phyloP scores from a whole-genome alignment of 768 basidiomycete genomes.

The Dictyophora rubrovolvata region DNA sequence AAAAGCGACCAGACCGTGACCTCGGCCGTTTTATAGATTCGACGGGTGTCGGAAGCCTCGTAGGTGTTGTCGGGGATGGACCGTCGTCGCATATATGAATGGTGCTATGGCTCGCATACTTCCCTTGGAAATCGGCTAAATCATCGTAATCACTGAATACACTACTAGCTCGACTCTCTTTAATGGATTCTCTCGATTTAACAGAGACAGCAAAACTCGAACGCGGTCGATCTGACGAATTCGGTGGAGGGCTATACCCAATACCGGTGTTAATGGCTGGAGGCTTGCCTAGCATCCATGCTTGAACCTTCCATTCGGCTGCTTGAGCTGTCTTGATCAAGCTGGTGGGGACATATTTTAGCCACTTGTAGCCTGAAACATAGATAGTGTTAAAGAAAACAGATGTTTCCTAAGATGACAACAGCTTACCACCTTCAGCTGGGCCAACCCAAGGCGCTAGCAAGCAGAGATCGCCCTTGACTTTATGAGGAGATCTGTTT shows the following conservation, averaged over 20 bases:
- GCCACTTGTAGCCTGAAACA: conserved; percentile 83
- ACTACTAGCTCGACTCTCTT: conserved; percentile 47
- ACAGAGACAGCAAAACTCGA: background rate
- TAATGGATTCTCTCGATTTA: conserved; percentile 7
- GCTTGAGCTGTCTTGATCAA: conserved; percentile 92
- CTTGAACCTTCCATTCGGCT: conserved; percentile 94
- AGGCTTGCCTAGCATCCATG: conserved; percentile 95
- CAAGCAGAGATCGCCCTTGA: conserved; percentile 77
- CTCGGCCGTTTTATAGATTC: conserved; percentile 24
- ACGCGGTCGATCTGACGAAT: conserved; percentile 6
- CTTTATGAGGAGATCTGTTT: conserved; percentile 59
- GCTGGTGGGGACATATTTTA: conserved; percentile 91
- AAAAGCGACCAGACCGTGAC: conserved; percentile 63
- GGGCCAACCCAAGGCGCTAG: conserved; percentile 96
- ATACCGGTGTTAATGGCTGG: conserved; percentile 80
- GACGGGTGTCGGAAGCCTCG: conserved; percentile 10
- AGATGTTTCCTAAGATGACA: conserved; percentile 1
- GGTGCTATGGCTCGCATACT: conserved; percentile 75
- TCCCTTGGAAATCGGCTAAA: conserved; percentile 75
- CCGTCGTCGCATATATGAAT: conserved; percentile 35
- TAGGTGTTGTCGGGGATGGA: background rate
- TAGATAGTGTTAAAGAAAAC: conserved; percentile 12
- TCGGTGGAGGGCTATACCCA: conserved; percentile 51
- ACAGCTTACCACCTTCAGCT: conserved; percentile 67
- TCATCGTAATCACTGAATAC: conserved; percentile 88